Evolutionary conservation across 2,329 filamentous ascomycete species (phyloP).

Genomic region (Mollisiaceae sp.): DNA sequence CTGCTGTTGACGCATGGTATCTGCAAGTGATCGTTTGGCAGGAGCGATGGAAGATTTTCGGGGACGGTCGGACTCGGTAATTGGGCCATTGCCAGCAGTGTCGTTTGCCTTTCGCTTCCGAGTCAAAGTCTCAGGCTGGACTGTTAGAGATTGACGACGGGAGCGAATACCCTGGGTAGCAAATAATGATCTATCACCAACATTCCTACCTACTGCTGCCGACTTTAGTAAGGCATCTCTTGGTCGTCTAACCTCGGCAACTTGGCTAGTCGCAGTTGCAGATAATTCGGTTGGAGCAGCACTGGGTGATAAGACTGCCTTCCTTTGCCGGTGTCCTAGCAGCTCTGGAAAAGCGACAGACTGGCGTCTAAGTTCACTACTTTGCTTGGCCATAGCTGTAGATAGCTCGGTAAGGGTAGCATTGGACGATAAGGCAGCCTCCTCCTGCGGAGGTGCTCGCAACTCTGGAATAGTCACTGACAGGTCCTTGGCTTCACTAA

Average conservation of each 20-base stretch:
- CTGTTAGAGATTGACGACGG: neutral
- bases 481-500: neutral
- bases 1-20: constrained; percentile 1
- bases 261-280: too few species aligned
- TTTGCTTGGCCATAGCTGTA: too few species aligned
- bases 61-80: neutral
- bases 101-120: constrained; percentile 21
- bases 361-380: too few species aligned
- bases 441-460: neutral
- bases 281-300: too few species aligned
- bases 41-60: constrained; percentile 9
- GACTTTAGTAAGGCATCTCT: too few species aligned
- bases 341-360: too few species aligned
- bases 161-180: neutral
- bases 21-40: neutral
- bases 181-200: neutral
- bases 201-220: neutral
- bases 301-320: too few species aligned
- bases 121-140: neutral
- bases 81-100: neutral
- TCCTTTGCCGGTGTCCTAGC: too few species aligned
- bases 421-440: too few species aligned
- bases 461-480: neutral
- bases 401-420: too few species aligned
- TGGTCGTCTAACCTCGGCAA: too few species aligned